These are phyloP conservation scores for Tetracentron sinense DNA, from an alignment of 164 flowering plant genomes.

Conservation along the genomic window DNA sequence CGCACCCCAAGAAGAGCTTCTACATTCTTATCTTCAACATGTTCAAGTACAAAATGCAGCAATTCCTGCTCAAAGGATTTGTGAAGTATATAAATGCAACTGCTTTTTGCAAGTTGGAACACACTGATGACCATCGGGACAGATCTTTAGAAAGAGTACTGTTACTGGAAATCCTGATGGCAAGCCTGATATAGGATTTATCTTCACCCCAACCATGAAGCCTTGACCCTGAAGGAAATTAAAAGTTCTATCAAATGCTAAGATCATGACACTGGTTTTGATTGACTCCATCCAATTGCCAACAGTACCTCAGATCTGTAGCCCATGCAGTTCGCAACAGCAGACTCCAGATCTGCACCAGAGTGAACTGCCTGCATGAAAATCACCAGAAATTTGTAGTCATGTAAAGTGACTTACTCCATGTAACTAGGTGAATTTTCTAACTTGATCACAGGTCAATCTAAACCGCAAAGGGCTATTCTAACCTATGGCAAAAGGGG, in stretches of 20 bases:
- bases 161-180: slow-evolving; percentile 85
- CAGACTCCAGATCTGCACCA: slow-evolving; percentile 99
- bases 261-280: no score
- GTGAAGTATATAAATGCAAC: slow-evolving; percentile 10
- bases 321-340: slow-evolving; percentile 87
- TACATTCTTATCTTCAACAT: slow-evolving; percentile 85
- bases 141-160: slow-evolving; percentile 1
- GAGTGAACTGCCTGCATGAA: slow-evolving; percentile 94
- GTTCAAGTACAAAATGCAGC: slow-evolving; percentile 63
- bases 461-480: no score
- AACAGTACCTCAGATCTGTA: slow-evolving; percentile 69
- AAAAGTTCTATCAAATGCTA: slow-evolving; percentile 7
- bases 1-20: slow-evolving; percentile 87
- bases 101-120: not conserved
- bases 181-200: slow-evolving; percentile 81
- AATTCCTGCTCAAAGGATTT: slow-evolving; percentile 48
- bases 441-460: no score
- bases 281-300: not conserved
- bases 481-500: no score
- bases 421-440: not conserved
- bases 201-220: slow-evolving; percentile 95
- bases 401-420: not conserved
- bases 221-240: slow-evolving; percentile 81
- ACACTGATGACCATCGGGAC: not conserved
- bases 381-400: slow-evolving; percentile 6